Conservation (phyloP, 805 yeast genomes). For the Metschnikowia bowlesiae region DNA sequence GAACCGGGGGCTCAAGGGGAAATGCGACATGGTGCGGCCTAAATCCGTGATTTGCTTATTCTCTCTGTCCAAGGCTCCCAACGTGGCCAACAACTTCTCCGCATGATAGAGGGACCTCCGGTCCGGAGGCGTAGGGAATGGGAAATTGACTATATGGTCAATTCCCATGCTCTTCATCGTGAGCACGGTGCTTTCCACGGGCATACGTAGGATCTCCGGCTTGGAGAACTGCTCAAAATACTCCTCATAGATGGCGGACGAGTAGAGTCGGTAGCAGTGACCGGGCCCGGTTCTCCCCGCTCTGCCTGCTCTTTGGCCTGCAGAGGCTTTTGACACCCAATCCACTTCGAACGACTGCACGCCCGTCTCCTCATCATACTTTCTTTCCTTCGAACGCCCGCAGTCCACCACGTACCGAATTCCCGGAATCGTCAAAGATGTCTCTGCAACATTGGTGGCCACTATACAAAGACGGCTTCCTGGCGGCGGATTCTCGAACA, state of each 20-base stretch:
- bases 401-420: constrained; percentile 92
- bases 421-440: constrained; percentile 94
- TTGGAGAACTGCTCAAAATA: constrained; percentile 76
- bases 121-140: constrained; percentile 94
- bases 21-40: constrained; percentile 81
- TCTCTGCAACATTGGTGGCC: constrained; percentile 97
- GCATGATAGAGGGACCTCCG: constrained; percentile 56
- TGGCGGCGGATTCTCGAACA: constrained; percentile 78
- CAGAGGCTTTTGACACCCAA: constrained; percentile 94
- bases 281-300: constrained; percentile 99
- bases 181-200: constrained; percentile 91
- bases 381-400: constrained; percentile 89
- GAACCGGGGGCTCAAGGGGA: constrained; percentile 92
- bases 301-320: constrained; percentile 93
- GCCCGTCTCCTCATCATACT: constrained; percentile 74
- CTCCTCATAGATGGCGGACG: constrained; percentile 89
- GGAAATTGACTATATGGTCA: constrained; percentile 83
- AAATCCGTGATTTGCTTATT: constrained; percentile 61
- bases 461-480: constrained; percentile 87
- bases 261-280: constrained; percentile 85
- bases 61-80: constrained; percentile 70
- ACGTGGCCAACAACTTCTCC: constrained; percentile 56
- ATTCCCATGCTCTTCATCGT: constrained; percentile 98
- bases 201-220: constrained; percentile 93
- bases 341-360: constrained; percentile 88